phyloP scores from a whole-genome alignment of 768 basidiomycete species.

The Kwoniella sp. region DNA sequence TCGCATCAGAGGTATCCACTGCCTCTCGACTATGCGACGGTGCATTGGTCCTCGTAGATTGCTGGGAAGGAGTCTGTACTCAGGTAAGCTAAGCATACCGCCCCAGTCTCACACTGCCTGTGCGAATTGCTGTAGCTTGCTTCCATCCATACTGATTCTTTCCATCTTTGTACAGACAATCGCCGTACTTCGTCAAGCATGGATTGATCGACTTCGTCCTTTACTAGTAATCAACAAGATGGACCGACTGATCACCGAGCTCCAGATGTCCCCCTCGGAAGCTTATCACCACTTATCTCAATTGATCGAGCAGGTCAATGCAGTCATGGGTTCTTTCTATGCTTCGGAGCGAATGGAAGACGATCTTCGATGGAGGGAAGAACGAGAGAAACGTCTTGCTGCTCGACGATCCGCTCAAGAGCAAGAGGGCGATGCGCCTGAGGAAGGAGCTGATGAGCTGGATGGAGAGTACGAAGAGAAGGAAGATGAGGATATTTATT shows the following conservation, averaged over 20 bases:
- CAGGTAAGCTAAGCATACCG: no score
- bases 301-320: conserved; percentile 95
- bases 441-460: conserved; percentile 30
- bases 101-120: no score
- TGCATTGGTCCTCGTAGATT: conserved; percentile 91
- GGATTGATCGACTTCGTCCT: conserved; percentile 83
- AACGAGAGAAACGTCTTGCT: conserved; percentile 77
- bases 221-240: conserved; percentile 96
- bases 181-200: conserved; percentile 90
- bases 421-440: conserved; percentile 58
- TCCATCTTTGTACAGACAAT: conserved; percentile 69
- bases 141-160: conserved; percentile 1
- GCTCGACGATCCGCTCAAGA: conserved; percentile 62
- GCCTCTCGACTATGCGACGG: conserved; percentile 93
- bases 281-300: conserved; percentile 92
- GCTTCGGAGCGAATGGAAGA: conserved; percentile 96
- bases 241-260: conserved; percentile 89
- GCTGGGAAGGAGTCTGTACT: conserved; percentile 96
- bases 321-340: conserved; percentile 95
- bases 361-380: conserved; percentile 89
- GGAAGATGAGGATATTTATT: conserved; percentile 97
- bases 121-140: neutral
- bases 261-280: conserved; percentile 85
- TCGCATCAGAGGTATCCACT: conserved; percentile 94
- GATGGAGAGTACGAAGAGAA: conserved; percentile 81